Percentiles rank a stretch among this genome's conserved stretches.
phyloP scores from a whole-genome alignment of 306 rosid species.

The Cucurbita moschata region DNA sequence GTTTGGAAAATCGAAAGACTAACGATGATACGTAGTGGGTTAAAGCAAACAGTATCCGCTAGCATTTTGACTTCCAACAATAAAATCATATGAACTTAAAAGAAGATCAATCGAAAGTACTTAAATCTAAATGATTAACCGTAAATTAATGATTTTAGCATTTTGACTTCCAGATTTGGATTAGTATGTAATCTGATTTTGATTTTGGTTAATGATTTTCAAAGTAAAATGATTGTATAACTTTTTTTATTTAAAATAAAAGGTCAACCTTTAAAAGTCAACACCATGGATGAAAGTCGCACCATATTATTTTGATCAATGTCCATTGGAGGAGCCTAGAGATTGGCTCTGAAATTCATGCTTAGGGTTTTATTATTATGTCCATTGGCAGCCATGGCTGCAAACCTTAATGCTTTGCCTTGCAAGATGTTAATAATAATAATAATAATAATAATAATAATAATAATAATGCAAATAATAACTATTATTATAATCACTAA shows the following conservation, averaged over 20 bases:
- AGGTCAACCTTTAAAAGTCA: neutral
- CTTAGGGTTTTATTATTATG: constrained; percentile 1
- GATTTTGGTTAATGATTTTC: neutral
- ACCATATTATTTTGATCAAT: neutral
- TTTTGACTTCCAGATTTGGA: neutral
- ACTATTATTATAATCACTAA: neutral
- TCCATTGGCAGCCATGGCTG: neutral
- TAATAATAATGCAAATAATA: neutral
- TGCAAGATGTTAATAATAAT: neutral
- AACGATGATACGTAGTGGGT: too few relatives aligned
- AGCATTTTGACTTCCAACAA: neutral
- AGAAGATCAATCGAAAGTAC: neutral
- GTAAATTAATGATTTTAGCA: neutral
- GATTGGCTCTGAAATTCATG: neutral
- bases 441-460: neutral
- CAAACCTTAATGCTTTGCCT: neutral
- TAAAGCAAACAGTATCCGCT: neutral
- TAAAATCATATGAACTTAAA: neutral
- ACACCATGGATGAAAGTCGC: neutral
- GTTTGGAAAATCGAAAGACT: too few relatives aligned
- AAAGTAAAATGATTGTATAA: neutral
- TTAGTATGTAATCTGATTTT: neutral
- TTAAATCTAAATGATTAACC: neutral
- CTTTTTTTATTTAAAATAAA: neutral
- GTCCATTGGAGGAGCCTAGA: neutral